phyloP scores from a whole-genome alignment of 2,329 filamentous ascomycete species.

The Coleophoma cylindrospora region DNA sequence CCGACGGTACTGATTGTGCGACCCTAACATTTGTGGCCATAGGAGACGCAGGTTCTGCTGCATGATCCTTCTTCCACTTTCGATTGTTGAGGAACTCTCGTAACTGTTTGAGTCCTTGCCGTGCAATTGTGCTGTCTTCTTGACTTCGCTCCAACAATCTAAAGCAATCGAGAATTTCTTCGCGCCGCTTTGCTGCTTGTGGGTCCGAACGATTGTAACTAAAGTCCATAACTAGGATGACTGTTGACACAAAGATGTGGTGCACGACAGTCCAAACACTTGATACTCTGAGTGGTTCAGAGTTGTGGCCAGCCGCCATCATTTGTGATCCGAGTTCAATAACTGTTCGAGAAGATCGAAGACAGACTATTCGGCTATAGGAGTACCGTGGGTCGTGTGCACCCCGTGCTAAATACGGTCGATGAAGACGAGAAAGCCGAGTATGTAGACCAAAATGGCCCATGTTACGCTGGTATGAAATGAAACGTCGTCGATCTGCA shows the following conservation, averaged over 20 bases:
- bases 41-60: background rate
- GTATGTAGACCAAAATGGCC: slow-evolving; percentile 29
- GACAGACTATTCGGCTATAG: slow-evolving; percentile 29
- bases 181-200: slow-evolving; percentile 20
- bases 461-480: slow-evolving; percentile 28
- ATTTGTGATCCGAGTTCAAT: slow-evolving; percentile 23
- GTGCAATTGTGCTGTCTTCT: slow-evolving; percentile 13
- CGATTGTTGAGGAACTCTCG: slow-evolving; percentile 3
- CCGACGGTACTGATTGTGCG: background rate
- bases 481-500: slow-evolving; percentile 7
- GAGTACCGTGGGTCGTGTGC: slow-evolving; percentile 23
- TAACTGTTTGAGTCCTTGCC: slow-evolving; percentile 13
- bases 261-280: slow-evolving; percentile 25
- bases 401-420: slow-evolving; percentile 28
- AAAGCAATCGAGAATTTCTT: slow-evolving; percentile 28
- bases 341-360: slow-evolving; percentile 26
- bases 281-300: slow-evolving; percentile 13
- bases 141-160: slow-evolving; percentile 24
- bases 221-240: slow-evolving; percentile 32
- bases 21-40: background rate
- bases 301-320: slow-evolving; percentile 14
- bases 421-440: slow-evolving; percentile 31
- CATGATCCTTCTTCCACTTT: background rate
- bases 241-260: slow-evolving; percentile 30
- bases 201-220: slow-evolving; percentile 26